Evolutionary conservation across 192 early-diverging fungal genomes (phyloP).

Genomic region (Coemansia sp.): DNA sequence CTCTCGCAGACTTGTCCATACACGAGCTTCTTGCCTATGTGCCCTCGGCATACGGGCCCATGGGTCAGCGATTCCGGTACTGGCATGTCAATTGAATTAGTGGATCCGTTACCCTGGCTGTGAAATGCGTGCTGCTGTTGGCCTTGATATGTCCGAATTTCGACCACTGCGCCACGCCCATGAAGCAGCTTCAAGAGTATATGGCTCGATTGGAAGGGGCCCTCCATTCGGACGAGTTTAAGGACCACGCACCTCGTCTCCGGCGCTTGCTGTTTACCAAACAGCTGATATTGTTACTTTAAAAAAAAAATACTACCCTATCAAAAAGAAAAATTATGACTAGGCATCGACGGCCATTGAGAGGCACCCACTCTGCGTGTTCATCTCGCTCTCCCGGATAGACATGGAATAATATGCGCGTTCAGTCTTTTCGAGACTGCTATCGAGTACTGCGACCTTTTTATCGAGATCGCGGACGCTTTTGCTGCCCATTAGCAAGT

Average conservation of each 20-base stretch:
- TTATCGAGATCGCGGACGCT: conserved; percentile 32
- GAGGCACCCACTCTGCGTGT: background rate
- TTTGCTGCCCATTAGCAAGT: conserved; percentile 17
- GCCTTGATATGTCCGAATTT: background rate
- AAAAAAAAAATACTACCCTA: background rate
- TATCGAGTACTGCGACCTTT: conserved; percentile 42
- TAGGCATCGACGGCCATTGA: conserved; percentile 1
- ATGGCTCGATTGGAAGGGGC: background rate
- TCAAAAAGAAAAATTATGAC: background rate
- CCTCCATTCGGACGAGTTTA: background rate
- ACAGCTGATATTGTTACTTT: background rate
- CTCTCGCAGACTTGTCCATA: too few species aligned
- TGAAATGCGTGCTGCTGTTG: background rate
- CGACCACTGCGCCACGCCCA: background rate
- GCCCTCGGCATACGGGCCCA: background rate
- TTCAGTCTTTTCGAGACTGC: conserved; percentile 55
- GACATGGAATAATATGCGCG: conserved; percentile 51
- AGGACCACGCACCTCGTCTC: background rate
- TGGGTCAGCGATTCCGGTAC: background rate
- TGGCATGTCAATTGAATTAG: background rate
- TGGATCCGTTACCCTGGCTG: too few species aligned
- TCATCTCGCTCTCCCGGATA: conserved; percentile 41
- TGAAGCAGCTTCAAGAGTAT: background rate
- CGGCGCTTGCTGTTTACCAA: background rate
- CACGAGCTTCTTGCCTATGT: background rate